phyloP scores from a whole-genome alignment of 2,329 filamentous ascomycete species.

The Pseudogymnoascus sp. region DNA sequence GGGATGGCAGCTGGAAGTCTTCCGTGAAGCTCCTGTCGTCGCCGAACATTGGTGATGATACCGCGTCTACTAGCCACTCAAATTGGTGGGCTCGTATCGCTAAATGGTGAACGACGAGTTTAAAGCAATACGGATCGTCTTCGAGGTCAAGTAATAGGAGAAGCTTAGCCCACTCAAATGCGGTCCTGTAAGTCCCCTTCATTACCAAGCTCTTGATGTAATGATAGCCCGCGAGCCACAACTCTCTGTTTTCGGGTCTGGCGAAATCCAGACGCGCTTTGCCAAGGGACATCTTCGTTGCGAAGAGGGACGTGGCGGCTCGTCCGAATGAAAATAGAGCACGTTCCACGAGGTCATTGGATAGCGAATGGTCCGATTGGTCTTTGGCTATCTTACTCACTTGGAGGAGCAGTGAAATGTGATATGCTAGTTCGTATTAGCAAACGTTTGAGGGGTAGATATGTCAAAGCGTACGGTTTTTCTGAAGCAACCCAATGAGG shows the following conservation, averaged over 20 bases:
- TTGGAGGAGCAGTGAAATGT: conserved; percentile 88
- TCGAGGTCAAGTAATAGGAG: conserved; percentile 66
- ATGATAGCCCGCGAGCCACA: conserved; percentile 84
- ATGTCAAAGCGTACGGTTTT: conserved; percentile 45
- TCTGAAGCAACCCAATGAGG: conserved; percentile 68
- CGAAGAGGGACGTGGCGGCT: conserved; percentile 76
- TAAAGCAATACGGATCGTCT: conserved; percentile 75
- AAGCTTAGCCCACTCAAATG: conserved; percentile 88
- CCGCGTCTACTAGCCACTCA: conserved; percentile 66
- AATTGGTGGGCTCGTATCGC: conserved; percentile 76
- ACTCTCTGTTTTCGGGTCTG: conserved; percentile 80
- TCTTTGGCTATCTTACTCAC: conserved; percentile 89
- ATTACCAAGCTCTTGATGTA: conserved; percentile 80
- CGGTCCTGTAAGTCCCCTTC: conserved; percentile 90
- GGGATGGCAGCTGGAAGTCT: conserved; percentile 54
- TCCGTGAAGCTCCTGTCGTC: conserved; percentile 35
- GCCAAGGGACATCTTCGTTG: conserved; percentile 67
- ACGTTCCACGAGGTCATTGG: conserved; percentile 81
- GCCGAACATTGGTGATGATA: conserved; percentile 12
- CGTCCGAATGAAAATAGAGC: conserved; percentile 92
- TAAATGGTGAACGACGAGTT: conserved; percentile 74
- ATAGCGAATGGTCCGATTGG: conserved; percentile 78
- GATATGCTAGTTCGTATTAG: conserved; percentile 56
- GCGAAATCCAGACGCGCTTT: conserved; percentile 75
- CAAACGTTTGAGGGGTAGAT: neutral